phyloP scores from a whole-genome alignment of 345 rosid species.

The Salix caprea region DNA sequence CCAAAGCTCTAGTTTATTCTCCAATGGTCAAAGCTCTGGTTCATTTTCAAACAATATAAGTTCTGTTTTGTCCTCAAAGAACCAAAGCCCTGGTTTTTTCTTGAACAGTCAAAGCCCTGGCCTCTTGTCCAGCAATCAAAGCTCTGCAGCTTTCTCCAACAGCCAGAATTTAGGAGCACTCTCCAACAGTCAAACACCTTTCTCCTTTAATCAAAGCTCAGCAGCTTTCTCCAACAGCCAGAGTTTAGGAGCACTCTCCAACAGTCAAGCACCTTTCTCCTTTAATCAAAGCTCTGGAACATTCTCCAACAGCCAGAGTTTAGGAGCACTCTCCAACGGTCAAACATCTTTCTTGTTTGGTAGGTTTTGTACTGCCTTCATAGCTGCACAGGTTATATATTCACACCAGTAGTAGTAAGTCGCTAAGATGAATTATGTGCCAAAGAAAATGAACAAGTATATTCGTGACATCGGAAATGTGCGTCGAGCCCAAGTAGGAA shows the following conservation, averaged over 20 bases:
- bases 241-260: conserved; percentile 5
- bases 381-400: neutral
- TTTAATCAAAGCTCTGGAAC: conserved; percentile 2
- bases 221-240: conserved; percentile 16
- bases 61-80: conserved; percentile 17
- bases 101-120: conserved; percentile 5
- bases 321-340: conserved; percentile 7
- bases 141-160: conserved; percentile 3
- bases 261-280: conserved; percentile 7
- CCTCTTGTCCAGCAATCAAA: conserved; percentile 1
- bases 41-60: conserved; percentile 9
- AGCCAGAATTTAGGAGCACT: conserved; percentile 8
- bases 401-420: neutral
- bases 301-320: conserved; percentile 13
- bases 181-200: conserved; percentile 14
- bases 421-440: neutral
- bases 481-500: neutral
- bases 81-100: conserved; percentile 18
- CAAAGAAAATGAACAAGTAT: neutral
- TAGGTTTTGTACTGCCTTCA: conserved; percentile 19
- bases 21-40: conserved; percentile 14
- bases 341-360: conserved; percentile 42
- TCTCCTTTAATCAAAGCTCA: conserved; percentile 4
- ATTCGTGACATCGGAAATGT: neutral
- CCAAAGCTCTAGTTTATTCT: conserved; percentile 10